A percentile compares a stretch with the other conserved stretches of the same genome.
Conservation (phyloP, 1,284 basidiomycete genomes). For the Mycosarcoma mackinlayi region DNA sequence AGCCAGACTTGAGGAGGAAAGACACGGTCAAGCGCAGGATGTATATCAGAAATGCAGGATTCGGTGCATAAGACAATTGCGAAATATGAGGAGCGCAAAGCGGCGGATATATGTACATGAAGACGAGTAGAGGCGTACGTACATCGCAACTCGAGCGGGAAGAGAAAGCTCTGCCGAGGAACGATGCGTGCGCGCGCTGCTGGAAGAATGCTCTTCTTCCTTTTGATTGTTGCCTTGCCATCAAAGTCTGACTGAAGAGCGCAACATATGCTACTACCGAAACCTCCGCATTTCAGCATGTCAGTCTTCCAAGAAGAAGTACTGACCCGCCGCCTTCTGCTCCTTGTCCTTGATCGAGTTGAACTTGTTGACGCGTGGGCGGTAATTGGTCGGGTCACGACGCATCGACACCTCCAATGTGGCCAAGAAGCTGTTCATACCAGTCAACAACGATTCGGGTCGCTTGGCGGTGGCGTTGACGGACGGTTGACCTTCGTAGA, state of each 20-base stretch:
- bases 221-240: slow-evolving; percentile 10
- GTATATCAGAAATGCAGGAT: too few species aligned
- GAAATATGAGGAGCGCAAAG: background rate
- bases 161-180: too few species aligned
- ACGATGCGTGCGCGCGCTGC: background rate
- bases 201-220: slow-evolving; percentile 1
- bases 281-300: background rate
- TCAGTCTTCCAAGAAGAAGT: slow-evolving; percentile 67
- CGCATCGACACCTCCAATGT: slow-evolving; percentile 67
- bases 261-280: background rate
- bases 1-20: too few species aligned
- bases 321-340: slow-evolving; percentile 65
- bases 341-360: slow-evolving; percentile 69
- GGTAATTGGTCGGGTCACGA: slow-evolving; percentile 66
- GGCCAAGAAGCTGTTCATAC: slow-evolving; percentile 68
- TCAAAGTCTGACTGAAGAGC: too few species aligned
- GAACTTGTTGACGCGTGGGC: slow-evolving; percentile 67
- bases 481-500: slow-evolving; percentile 66
- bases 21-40: too few species aligned
- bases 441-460: slow-evolving; percentile 64
- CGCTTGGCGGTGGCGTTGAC: slow-evolving; percentile 63
- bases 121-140: background rate
- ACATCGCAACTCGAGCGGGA: too few species aligned
- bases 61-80: background rate
- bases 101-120: background rate